A percentile compares a stretch with the other conserved stretches of the same genome.
Conservation (phyloP, 495 filamentous ascomycete genomes). For the Hypoxylon intermedium region DNA sequence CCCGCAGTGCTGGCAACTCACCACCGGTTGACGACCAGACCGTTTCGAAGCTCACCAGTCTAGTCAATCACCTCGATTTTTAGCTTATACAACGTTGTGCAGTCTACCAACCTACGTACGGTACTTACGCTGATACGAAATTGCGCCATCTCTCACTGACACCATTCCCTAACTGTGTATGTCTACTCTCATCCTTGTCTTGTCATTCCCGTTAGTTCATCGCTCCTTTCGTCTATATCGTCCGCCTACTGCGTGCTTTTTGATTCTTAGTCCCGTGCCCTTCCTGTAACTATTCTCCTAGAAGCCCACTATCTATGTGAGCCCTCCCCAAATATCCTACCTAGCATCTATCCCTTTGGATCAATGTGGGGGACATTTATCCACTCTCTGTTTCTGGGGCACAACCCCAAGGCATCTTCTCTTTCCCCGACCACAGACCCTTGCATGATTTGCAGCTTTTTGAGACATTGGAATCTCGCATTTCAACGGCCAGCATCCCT, state of each 20-base stretch:
- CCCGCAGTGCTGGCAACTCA: conserved; percentile 6
- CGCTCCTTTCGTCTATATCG: conserved; percentile 26
- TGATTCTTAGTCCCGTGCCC: conserved; percentile 6
- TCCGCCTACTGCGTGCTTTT: conserved; percentile 27
- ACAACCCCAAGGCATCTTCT: conserved; percentile 34
- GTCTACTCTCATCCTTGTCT: conserved; percentile 36
- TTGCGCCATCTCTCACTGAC: conserved; percentile 28
- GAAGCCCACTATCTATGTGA: conserved; percentile 13
- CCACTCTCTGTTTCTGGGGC: conserved; percentile 30
- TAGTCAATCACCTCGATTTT: neutral
- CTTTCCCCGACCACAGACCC: conserved; percentile 39
- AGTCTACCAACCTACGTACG: conserved; percentile 1
- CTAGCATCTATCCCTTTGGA: conserved; percentile 27
- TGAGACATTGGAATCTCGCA: conserved; percentile 44
- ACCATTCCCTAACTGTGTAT: conserved; percentile 25
- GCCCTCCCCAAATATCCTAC: conserved; percentile 8
- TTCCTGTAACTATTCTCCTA: conserved; percentile 5
- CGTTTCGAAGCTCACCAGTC: conserved; percentile 12
- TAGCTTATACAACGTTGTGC: conserved; percentile 26
- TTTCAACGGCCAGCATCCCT: conserved; percentile 46
- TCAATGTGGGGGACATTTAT: conserved; percentile 36
- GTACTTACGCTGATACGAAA: conserved; percentile 21
- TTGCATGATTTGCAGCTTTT: conserved; percentile 49
- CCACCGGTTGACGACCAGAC: conserved; percentile 4
- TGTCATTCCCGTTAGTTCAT: conserved; percentile 34